Evolutionary conservation across 176 grass and related monocot species (phyloP), one percentile per base, ranked within the genome.

Genomic region (Cenchrus americanus): DNA sequence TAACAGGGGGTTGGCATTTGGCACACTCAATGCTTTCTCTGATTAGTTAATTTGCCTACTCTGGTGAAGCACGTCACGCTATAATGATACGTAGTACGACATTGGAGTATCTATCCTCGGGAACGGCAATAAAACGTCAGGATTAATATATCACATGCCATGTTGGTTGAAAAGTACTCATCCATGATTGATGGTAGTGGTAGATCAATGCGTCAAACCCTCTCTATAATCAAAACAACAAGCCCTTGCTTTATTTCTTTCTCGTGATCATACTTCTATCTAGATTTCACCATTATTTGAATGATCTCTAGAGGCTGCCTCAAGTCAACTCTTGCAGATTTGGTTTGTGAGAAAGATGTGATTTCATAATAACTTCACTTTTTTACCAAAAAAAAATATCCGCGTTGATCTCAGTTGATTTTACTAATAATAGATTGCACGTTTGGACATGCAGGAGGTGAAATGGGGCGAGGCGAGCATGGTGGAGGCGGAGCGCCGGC

Each of bases 401-500:
- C 34, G 34, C 4, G 34, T 37, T 37, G 34, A 37, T 37, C 3
- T 37, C 34, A 37, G 34, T 37, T 37, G 34, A 37, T 4, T 37
- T 37, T 37, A 27, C 27, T 27, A 27, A 27, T 27, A 37, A 37
- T 37, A 37, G 34, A 37, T 15, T 2, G 14, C 22, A 19, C 22
- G 11, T 19, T 32, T 1, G 0, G 7, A 2, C 15, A 6, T 13
- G 5, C 87, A 94, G 92, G 92, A 86, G 77, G 92, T 94, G 32
- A 72, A 42, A 87, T 94, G 92, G 92, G 92, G 92, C 21, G 62
- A 89, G 3, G 11, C 92, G 8, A 94, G 59, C 83, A 92, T 92
- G 92, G 85, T 94, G 26, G 92, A 94, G 68, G 92, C 92, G 0
- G 92, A 94, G 78, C 86, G 89, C 1, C 90, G 92, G 0, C 86